Conservation (phyloP, 306 rosid genomes). For the Inga laurina region DNA sequence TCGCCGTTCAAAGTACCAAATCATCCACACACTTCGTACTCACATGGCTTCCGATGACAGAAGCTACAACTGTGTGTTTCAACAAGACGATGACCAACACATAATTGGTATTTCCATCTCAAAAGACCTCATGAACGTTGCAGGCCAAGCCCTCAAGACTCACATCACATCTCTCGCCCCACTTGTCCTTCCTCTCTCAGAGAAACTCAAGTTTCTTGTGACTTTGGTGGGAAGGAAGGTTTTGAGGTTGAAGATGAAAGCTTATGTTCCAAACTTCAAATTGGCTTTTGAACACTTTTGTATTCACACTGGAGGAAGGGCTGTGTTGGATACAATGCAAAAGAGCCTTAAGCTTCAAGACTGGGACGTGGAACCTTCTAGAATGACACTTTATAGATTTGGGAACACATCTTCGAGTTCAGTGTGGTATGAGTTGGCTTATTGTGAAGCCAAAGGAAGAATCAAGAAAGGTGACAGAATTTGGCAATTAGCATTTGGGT, state of each 20-base stretch:
- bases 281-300: constrained; percentile 26
- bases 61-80: constrained; percentile 4
- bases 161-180: constrained; percentile 28
- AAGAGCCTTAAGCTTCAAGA: constrained; percentile 19
- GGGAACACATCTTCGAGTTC: constrained; percentile 37
- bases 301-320: constrained; percentile 33
- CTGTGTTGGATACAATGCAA: constrained; percentile 22
- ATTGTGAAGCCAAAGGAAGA: constrained; percentile 32
- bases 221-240: constrained; percentile 4
- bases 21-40: constrained; percentile 19
- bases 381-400: constrained; percentile 33
- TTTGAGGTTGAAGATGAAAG: neutral
- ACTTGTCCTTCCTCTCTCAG: neutral
- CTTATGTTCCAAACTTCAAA: constrained; percentile 31
- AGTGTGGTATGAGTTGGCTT: constrained; percentile 36
- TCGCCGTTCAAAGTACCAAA: constrained; percentile 18
- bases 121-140: constrained; percentile 10
- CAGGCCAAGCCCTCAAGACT: constrained; percentile 12
- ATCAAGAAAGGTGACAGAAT: constrained; percentile 27
- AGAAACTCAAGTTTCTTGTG: neutral
- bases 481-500: constrained; percentile 36
- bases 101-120: constrained; percentile 28
- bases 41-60: constrained; percentile 16
- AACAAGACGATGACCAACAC: neutral
- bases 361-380: constrained; percentile 32